These are phyloP conservation scores for Phaffia rhodozyma DNA, from an alignment of 1,284 basidiomycete species.

Conservation along the genomic window DNA sequence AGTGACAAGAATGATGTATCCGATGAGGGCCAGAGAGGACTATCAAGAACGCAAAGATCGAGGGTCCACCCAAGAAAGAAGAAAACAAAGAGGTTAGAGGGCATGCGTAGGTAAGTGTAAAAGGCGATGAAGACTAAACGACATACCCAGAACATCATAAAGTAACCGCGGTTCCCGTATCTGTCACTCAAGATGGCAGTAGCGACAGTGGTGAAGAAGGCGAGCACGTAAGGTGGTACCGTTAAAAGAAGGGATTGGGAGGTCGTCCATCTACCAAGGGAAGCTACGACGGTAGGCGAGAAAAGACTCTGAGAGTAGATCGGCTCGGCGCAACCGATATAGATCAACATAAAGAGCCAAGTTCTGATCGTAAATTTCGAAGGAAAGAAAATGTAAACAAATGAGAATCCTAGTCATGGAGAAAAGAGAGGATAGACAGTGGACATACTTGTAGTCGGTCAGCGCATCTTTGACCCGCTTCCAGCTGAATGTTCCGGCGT, in stretches of 20 bases:
- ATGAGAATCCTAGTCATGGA: not conserved
- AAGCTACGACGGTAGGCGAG: constrained; percentile 36
- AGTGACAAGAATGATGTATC: constrained; percentile 36
- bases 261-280: constrained; percentile 33
- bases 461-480: constrained; percentile 27
- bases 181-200: constrained; percentile 36
- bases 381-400: not conserved
- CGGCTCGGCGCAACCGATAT: constrained; percentile 34
- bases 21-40: constrained; percentile 32
- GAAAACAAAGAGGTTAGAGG: not conserved
- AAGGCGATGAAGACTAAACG: not conserved
- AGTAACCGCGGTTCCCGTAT: constrained; percentile 31
- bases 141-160: constrained; percentile 36
- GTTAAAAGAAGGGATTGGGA: constrained; percentile 36
- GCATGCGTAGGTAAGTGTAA: too few relatives aligned
- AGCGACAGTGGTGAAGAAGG: constrained; percentile 38
- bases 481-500: constrained; percentile 30
- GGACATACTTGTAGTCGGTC: constrained; percentile 29
- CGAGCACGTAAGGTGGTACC: constrained; percentile 38
- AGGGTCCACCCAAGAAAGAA: not conserved
- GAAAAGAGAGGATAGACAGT: not conserved
- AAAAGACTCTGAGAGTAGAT: constrained; percentile 37
- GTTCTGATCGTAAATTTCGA: constrained; percentile 13
- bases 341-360: constrained; percentile 31
- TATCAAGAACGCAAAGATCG: constrained; percentile 8